phyloP scores from a whole-genome alignment of 768 basidiomycete genomes.

The Mycena epipterygia region DNA sequence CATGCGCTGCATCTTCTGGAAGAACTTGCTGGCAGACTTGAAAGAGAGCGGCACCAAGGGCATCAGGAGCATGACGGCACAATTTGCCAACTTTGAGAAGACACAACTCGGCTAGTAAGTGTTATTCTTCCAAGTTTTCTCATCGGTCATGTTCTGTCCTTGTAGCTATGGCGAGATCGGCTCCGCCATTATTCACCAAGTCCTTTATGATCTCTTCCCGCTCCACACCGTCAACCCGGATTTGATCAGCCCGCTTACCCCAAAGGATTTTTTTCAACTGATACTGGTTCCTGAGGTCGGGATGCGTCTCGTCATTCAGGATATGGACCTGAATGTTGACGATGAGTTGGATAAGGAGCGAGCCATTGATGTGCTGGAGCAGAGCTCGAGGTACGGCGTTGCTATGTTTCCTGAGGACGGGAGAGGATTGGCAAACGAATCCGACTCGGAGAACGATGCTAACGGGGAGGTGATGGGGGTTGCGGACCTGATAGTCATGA shows the following conservation, averaged over 20 bases:
- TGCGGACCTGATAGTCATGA: too few relatives aligned
- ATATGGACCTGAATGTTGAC: background rate
- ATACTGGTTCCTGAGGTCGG: slow-evolving; percentile 13
- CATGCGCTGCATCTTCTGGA: slow-evolving; percentile 15
- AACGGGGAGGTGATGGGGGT: background rate
- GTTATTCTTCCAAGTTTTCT: background rate
- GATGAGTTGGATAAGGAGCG: background rate
- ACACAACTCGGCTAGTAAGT: slow-evolving; percentile 22
- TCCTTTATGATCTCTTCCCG: background rate
- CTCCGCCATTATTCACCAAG: background rate
- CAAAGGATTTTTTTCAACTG: background rate
- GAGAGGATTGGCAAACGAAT: background rate
- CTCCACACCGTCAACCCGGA: background rate
- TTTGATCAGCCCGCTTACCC: background rate
- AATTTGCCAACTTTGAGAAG: background rate
- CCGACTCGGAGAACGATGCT: too few relatives aligned
- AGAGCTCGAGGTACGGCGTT: background rate
- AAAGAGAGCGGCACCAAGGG: background rate
- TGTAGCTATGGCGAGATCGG: slow-evolving; percentile 21
- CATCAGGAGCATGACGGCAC: background rate
- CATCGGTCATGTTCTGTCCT: background rate
- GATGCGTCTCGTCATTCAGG: slow-evolving; percentile 8
- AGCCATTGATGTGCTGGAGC: background rate
- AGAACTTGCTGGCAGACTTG: background rate
- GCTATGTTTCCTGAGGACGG: slow-evolving; percentile 6